Percentiles rank a stretch among this genome's conserved stretches.
Evolutionary conservation across 2,329 filamentous ascomycete species (phyloP).

Genomic region (Fusarium anguioides): DNA sequence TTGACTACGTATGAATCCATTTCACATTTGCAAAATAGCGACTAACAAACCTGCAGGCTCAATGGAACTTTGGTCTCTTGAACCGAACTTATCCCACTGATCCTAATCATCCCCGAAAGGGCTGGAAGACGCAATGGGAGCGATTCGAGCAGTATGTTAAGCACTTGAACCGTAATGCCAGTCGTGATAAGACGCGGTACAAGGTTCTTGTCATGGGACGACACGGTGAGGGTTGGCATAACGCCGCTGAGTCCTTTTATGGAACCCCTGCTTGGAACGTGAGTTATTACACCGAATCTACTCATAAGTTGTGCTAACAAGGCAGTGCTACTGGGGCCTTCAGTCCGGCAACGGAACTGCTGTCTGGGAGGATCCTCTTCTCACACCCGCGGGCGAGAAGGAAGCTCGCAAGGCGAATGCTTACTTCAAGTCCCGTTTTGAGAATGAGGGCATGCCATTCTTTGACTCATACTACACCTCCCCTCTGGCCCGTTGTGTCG

Average conservation of each 20-base stretch:
- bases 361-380: slow-evolving; percentile 71
- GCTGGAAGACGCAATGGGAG: slow-evolving; percentile 69
- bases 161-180: slow-evolving; percentile 60
- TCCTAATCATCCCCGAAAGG: slow-evolving; percentile 48
- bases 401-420: slow-evolving; percentile 68
- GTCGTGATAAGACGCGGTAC: slow-evolving; percentile 63
- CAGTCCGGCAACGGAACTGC: slow-evolving; percentile 71
- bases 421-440: slow-evolving; percentile 68
- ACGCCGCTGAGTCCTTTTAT: slow-evolving; percentile 72
- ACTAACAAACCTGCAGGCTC: slow-evolving; percentile 57
- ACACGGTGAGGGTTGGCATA: slow-evolving; percentile 76
- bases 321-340: slow-evolving; percentile 72
- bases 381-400: slow-evolving; percentile 66
- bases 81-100: slow-evolving; percentile 71
- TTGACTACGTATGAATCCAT: slow-evolving; percentile 68
- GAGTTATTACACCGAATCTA: slow-evolving; percentile 41
- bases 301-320: background rate
- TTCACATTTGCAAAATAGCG: background rate
- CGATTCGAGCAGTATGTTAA: slow-evolving; percentile 69
- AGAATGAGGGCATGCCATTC: slow-evolving; percentile 64
- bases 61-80: slow-evolving; percentile 73
- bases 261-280: slow-evolving; percentile 77
- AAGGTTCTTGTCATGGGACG: slow-evolving; percentile 76
- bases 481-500: slow-evolving; percentile 71
- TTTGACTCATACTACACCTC: slow-evolving; percentile 74